These are phyloP conservation scores for Zygotorulaspora mrakii DNA, from an alignment of 1,139 yeast species.

Conservation along the genomic window DNA sequence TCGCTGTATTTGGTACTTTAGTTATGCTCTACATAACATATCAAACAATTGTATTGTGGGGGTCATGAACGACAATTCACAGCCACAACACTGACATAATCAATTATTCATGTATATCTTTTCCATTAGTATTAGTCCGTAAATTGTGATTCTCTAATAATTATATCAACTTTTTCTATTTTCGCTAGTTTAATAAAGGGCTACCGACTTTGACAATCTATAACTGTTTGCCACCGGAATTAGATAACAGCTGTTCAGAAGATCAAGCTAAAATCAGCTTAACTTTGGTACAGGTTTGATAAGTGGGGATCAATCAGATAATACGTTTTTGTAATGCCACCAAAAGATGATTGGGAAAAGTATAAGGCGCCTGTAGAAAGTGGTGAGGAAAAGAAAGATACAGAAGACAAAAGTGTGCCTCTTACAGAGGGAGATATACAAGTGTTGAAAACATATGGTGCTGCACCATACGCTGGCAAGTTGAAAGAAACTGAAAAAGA, in stretches of 20 bases:
- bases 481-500: constrained; percentile 83
- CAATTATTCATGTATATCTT: constrained; percentile 1
- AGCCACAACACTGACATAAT: too few species aligned
- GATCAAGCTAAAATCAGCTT: too few species aligned
- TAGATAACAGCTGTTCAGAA: neutral
- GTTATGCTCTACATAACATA: constrained; percentile 33
- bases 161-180: too few species aligned
- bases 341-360: constrained; percentile 86
- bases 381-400: constrained; percentile 48
- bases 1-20: constrained; percentile 27
- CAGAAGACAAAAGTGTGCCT: constrained; percentile 76
- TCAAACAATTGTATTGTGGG: constrained; percentile 33
- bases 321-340: constrained; percentile 39
- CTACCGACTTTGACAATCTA: neutral
- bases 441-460: constrained; percentile 92
- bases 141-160: constrained; percentile 3
- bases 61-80: constrained; percentile 3
- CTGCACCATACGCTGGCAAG: constrained; percentile 87
- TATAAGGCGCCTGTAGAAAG: constrained; percentile 75
- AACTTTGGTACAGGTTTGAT: too few species aligned
- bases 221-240: constrained; percentile 4
- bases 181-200: too few species aligned
- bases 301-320: too few species aligned
- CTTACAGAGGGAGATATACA: constrained; percentile 95
- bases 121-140: constrained; percentile 3